Percentiles rank a stretch among this genome's conserved stretches.
These are phyloP conservation scores for Vitis hybrid DNA, from an alignment of 177 flowering plant species.

Conservation along the genomic window DNA sequence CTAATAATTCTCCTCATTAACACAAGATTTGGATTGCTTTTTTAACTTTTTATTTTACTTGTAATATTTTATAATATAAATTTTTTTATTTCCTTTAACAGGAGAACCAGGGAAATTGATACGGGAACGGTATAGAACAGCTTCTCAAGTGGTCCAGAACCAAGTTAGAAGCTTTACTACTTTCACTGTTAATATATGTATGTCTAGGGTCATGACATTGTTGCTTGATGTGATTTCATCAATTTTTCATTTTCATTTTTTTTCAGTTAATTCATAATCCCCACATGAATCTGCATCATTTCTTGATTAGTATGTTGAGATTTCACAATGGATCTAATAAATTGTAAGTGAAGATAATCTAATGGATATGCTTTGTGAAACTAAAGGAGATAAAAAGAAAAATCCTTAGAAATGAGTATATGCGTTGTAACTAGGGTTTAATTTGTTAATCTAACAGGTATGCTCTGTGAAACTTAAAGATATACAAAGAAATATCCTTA, in stretches of 20 bases:
- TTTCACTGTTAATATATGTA: constrained; percentile 41
- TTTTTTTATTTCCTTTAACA: constrained; percentile 19
- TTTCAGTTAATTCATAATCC: neutral
- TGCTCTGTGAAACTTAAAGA: no score
- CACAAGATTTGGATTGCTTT: constrained; percentile 1
- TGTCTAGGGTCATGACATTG: constrained; percentile 20
- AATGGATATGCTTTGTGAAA: no score
- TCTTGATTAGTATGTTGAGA: neutral
- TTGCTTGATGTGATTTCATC: neutral
- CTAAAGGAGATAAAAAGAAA: no score
- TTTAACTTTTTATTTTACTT: neutral
- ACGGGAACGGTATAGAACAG: constrained; percentile 74
- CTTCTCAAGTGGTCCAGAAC: constrained; percentile 77
- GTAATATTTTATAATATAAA: neutral
- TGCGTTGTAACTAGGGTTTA: no score
- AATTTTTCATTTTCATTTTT: neutral
- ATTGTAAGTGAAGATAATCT: neutral
- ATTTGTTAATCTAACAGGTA: no score
- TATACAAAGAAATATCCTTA: no score
- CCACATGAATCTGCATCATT: neutral
- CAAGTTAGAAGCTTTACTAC: constrained; percentile 59
- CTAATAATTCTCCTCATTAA: neutral
- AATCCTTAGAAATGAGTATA: no score
- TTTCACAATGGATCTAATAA: constrained; percentile 1
- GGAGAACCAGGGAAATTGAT: constrained; percentile 76